These are phyloP conservation scores for Peronospora farinosa DNA, from an alignment of 352 stramenopile species.

Conservation along the genomic window DNA sequence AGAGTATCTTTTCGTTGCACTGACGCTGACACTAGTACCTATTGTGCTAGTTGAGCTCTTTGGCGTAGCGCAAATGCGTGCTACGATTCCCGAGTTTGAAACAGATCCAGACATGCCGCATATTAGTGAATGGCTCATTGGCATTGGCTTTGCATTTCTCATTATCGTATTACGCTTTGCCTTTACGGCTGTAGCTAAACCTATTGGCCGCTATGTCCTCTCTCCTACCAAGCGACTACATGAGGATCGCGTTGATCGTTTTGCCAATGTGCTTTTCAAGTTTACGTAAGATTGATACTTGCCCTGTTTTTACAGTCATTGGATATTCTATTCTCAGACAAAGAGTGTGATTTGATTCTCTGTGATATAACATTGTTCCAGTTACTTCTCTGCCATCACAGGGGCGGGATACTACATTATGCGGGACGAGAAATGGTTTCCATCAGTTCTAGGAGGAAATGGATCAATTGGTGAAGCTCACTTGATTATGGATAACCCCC, in stretches of 20 bases:
- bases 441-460: constrained; percentile 30
- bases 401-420: constrained; percentile 36
- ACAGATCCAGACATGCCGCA: constrained; percentile 43
- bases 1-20: constrained; percentile 48
- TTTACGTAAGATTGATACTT: constrained; percentile 34
- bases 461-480: constrained; percentile 32
- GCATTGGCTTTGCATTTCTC: constrained; percentile 24
- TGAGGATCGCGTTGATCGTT: constrained; percentile 54
- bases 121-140: constrained; percentile 34
- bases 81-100: constrained; percentile 22
- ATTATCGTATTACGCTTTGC: constrained; percentile 43
- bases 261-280: constrained; percentile 69
- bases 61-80: constrained; percentile 42
- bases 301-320: constrained; percentile 1
- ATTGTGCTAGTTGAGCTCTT: constrained; percentile 50
- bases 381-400: constrained; percentile 52
- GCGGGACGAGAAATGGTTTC: constrained; percentile 41
- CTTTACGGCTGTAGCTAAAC: constrained; percentile 31
- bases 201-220: constrained; percentile 41
- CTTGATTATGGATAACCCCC: constrained; percentile 27
- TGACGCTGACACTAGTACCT: constrained; percentile 56
- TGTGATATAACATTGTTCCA: constrained; percentile 5
- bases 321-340: too few species aligned
- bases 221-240: constrained; percentile 45
- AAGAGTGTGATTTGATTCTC: too few species aligned